A percentile compares a stretch with the other conserved stretches of the same genome.
Conservation (phyloP, 305 asterid species). For the Solanum hybrid region DNA sequence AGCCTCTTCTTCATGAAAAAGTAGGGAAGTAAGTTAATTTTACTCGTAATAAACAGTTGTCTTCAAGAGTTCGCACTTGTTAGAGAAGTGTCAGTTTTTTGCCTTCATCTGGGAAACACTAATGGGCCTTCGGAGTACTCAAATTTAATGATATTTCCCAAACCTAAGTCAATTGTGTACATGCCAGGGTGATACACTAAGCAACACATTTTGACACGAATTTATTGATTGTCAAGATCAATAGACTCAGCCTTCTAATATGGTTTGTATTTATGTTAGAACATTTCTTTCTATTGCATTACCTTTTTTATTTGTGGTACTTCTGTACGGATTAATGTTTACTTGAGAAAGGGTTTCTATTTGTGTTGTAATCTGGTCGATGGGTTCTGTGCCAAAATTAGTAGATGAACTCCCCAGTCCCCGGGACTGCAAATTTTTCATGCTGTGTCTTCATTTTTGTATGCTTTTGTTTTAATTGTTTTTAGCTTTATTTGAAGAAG, state of each 20-base stretch:
- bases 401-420: not conserved
- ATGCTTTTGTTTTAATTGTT: not conserved
- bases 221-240: not conserved
- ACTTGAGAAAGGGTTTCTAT: not conserved
- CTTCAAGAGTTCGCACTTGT: not conserved
- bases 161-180: not conserved
- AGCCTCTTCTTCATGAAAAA: not conserved
- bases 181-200: not conserved
- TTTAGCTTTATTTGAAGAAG: not conserved
- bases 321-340: not conserved
- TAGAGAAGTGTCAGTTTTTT: not conserved
- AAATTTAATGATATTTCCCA: not conserved
- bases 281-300: not conserved
- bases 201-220: not conserved
- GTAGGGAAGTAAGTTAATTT: not conserved
- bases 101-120: not conserved
- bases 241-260: not conserved
- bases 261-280: not conserved
- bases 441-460: not conserved
- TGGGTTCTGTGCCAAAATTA: not conserved
- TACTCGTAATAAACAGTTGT: not conserved
- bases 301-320: not conserved
- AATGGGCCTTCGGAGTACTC: not conserved
- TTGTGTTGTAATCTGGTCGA: not conserved
- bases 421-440: not conserved